Base-by-base conservation (phyloP, 225 moss, liverwort and hornwort genomes). In the Sphagnum tenellum region DNA sequence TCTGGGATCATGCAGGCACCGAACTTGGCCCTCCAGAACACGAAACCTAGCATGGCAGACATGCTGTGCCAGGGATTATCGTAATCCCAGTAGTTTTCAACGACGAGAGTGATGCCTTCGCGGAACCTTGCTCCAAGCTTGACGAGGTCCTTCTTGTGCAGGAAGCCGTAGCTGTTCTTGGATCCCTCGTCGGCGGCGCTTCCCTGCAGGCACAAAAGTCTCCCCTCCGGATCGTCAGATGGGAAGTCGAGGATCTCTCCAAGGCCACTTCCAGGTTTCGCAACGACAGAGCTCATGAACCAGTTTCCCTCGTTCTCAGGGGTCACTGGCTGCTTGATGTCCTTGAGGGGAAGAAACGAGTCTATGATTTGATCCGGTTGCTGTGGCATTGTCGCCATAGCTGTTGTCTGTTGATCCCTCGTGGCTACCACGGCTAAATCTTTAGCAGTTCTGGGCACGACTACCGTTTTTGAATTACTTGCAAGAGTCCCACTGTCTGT, bases 21-120 rank as follows among this genome's bases (percentile, higher is more conserved):
- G 29, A 29, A 29, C 49, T 74, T 66, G 12, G 68, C 45, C 54
- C 86, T 70, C 86, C 89, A 88, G 7, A 84, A 75, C n/a, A 69
- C 84, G 67, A 95, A 95, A 65, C 64, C 76, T 13, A 63, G 81
- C 47, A 95, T 75, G 2, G 91, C 82, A 45, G 91, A 84, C 86
- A 95, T 84, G 46, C 81, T 64, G 70, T 95, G 94, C 94, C 94
- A 95, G 59, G 87, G 87, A 66, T 95, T 95, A 9, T 63, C 8
- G 61, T 92, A 95, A 52, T 92, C 88, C 88, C 88, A 95, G 61
- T 84, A 88, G 62, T 88, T 88, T 53, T 95, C 94, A 2, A 79
- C 86, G 4, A 95, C 65, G 58, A 95, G 70, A 51, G 91, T 89
- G n/a, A 72, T 72, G 9, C 88, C 87, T 0, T 71, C 69, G 52